Evolutionary conservation across 441 rosid species (phyloP).

Genomic region (Populus hybrid): DNA sequence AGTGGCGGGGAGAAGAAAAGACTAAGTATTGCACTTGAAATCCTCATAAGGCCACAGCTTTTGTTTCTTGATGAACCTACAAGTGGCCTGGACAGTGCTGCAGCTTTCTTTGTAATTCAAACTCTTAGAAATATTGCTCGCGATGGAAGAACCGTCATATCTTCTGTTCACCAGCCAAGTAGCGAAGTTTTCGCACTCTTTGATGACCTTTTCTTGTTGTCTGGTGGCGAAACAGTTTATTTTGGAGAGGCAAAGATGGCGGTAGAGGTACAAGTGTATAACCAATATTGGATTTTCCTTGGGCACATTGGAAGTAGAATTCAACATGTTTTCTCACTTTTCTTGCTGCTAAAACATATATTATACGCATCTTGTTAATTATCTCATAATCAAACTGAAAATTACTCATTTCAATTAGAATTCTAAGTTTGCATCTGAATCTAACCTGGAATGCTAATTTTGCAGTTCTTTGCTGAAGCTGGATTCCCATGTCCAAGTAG

Average conservation of each 20-base stretch:
- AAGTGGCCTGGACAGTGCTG: constrained; percentile 92
- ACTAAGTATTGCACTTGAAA: constrained; percentile 82
- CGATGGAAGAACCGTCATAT: constrained; percentile 75
- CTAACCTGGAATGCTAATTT: neutral
- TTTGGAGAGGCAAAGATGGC: constrained; percentile 82
- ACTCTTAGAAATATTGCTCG: constrained; percentile 72
- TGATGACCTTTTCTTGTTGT: constrained; percentile 80
- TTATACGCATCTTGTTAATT: neutral
- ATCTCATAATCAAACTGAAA: neutral
- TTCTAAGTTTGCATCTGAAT: neutral
- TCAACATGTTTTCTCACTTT: neutral
- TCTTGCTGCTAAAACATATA: neutral
- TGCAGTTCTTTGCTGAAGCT: constrained; percentile 87
- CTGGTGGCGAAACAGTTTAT: constrained; percentile 76
- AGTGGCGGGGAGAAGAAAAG: constrained; percentile 97
- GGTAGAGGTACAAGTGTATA: constrained; percentile 45
- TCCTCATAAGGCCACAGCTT: constrained; percentile 57
- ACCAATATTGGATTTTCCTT: neutral
- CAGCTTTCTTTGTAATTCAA: constrained; percentile 84
- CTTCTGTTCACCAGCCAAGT: constrained; percentile 95
- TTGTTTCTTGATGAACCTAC: constrained; percentile 95
- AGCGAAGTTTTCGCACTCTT: constrained; percentile 91
- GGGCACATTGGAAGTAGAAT: neutral
- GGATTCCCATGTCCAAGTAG: constrained; percentile 90
- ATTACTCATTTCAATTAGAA: neutral